Conservation (phyloP, 2,329 filamentous ascomycete species). For the Parastagonospora nodorum region DNA sequence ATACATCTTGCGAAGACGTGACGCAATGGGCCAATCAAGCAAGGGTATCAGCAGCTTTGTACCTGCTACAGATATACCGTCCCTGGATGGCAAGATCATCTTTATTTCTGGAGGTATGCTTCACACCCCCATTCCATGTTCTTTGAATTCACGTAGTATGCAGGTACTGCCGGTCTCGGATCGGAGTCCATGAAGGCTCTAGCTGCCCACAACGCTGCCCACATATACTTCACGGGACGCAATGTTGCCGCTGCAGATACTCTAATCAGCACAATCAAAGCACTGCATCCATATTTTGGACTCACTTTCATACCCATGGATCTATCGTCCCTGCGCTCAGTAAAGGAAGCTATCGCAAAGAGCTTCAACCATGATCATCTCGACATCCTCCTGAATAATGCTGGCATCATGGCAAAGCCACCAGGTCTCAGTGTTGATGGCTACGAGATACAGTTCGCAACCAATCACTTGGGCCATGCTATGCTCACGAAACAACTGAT, state of each 20-base stretch:
- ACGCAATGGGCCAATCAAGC: too few species aligned
- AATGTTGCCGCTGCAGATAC: conserved; percentile 40
- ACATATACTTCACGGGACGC: conserved; percentile 52
- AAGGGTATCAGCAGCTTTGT: too few species aligned
- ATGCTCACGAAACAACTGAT: conserved; percentile 50
- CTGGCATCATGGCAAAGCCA: conserved; percentile 45
- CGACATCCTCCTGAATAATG: conserved; percentile 52
- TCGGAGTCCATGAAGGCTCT: conserved; percentile 47
- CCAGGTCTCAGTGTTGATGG: conserved; percentile 47
- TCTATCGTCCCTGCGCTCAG: neutral
- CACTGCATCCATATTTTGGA: conserved; percentile 25
- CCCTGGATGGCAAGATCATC: conserved; percentile 1
- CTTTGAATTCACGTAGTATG: neutral
- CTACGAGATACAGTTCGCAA: conserved; percentile 55
- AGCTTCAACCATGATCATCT: conserved; percentile 30
- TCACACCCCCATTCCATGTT: neutral
- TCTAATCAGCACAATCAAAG: conserved; percentile 41
- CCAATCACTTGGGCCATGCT: conserved; percentile 55
- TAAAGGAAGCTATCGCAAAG: neutral
- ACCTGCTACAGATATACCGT: too few species aligned
- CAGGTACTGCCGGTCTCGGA: conserved; percentile 53
- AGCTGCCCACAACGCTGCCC: conserved; percentile 47
- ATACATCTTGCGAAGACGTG: too few species aligned
- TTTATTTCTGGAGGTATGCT: conserved; percentile 28
- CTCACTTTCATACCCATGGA: neutral